Evolutionary conservation across 2,329 filamentous ascomycete species (phyloP), one percentile per base, ranked within the genome.

Genomic region (Colletotrichum lupini): DNA sequence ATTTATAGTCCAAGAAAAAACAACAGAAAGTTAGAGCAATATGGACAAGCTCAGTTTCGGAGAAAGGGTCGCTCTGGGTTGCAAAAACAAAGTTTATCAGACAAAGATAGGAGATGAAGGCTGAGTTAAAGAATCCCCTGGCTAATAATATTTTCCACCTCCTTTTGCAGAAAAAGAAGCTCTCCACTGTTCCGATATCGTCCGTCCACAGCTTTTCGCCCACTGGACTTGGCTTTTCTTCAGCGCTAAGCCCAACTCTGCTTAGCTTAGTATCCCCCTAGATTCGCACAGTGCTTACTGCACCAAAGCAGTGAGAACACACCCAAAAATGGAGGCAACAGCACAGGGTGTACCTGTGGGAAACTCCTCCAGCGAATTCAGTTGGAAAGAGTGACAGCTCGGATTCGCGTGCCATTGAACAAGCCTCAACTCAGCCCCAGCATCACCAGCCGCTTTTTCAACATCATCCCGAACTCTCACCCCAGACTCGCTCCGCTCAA

Each of bases 181-280:
- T 59, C 71, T 73, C 71, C 71, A 73, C 71, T 71, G 56, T 61
- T 73, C 56, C 60, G 71, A 71, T 37, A 73, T 70, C 60, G 60
- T 71, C 71, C 67, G 61, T 49, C 42, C 42, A 49, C 37, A 42
- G 37, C 14, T 49, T 55, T n/a, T 52, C 42, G 5, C 42, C 71
- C 71, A 66, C 67, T 66, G 56, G 64, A 24, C 56, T 68, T 68
- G 42, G 35, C 67, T 63, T 73, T 56, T 61, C 24, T 24, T 30
- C 24, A 42, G 30, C n/a, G 56, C 59, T 49, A n/a, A 73, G 16
- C 56, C 28, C 22, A 5, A 26, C 19, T n/a, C 4, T 14, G 22
- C 12, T 32, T 71, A 73, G 71, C 32, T 35, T 14, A 4, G 1
- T 7, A 1, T 7, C 3, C 7, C 2, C 26, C 7, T 4, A 24